phyloP scores from a whole-genome alignment of 176 grass and related monocot genomes.

The Rhynchospora pubera region DNA sequence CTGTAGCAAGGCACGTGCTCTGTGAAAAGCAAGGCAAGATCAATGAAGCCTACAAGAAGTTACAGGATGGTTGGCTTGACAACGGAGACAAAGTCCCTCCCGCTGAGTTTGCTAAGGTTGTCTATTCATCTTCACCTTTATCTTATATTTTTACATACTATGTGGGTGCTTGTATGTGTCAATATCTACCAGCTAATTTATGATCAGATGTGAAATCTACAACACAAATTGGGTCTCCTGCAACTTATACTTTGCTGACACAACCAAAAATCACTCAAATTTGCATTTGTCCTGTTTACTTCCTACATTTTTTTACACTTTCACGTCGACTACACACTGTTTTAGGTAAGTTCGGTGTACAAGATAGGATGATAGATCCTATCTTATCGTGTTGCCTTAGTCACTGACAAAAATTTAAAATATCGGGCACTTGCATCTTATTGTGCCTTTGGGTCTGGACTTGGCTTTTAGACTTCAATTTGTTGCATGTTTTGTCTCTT shows the following conservation, averaged over 20 bases:
- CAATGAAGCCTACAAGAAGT: conserved; percentile 95
- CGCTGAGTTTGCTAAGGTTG: conserved; percentile 92
- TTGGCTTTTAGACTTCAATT: too few species aligned
- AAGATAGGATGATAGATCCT: background rate
- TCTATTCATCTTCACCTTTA: background rate
- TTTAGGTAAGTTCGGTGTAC: background rate
- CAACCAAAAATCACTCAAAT: background rate
- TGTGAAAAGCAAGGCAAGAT: conserved; percentile 98
- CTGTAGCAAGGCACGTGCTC: conserved; percentile 71
- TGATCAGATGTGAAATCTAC: background rate
- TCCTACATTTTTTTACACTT: background rate
- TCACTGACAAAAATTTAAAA: background rate
- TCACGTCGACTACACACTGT: background rate
- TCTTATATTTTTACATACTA: too few species aligned
- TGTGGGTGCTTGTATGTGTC: background rate
- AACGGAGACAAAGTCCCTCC: conserved; percentile 93
- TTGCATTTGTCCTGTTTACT: background rate
- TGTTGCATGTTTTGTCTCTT: too few species aligned
- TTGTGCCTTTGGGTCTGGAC: too few species aligned
- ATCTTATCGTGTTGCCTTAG: too few species aligned
- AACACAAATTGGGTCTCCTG: background rate
- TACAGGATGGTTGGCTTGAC: conserved; percentile 85
- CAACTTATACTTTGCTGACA: background rate
- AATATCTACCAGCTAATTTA: too few species aligned
- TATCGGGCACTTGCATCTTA: background rate